These are phyloP conservation scores for Venturiaceae sp. DNA, from an alignment of 2,329 filamentous ascomycete species.

Conservation along the genomic window DNA sequence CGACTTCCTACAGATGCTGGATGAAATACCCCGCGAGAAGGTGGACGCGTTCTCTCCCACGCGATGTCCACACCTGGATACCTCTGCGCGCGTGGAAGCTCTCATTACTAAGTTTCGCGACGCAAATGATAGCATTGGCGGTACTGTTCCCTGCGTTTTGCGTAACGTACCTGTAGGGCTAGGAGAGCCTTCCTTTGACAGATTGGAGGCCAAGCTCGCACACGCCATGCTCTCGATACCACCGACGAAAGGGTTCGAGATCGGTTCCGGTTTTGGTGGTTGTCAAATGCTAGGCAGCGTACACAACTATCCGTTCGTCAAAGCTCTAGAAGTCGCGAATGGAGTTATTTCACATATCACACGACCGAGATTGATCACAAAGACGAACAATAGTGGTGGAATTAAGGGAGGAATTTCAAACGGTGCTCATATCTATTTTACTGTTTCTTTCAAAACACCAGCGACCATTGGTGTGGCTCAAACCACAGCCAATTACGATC, in stretches of 20 bases:
- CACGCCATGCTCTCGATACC: constrained; percentile 95
- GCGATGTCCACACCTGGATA: constrained; percentile 65
- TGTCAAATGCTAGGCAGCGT: constrained; percentile 77
- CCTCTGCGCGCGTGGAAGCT: constrained; percentile 57
- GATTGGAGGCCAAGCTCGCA: constrained; percentile 81
- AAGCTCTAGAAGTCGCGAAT: constrained; percentile 15
- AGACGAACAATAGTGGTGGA: constrained; percentile 90
- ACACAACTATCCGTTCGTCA: constrained; percentile 83
- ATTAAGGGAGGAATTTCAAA: constrained; percentile 95
- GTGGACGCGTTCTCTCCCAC: constrained; percentile 74
- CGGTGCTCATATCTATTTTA: constrained; percentile 89
- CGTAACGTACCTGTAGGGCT: constrained; percentile 75
- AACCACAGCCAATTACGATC: constrained; percentile 70
- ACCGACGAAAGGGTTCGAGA: constrained; percentile 90
- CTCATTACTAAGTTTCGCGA: constrained; percentile 71
- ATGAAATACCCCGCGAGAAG: constrained; percentile 60
- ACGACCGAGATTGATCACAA: constrained; percentile 62
- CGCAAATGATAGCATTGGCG: constrained; percentile 78
- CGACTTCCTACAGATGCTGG: constrained; percentile 63
- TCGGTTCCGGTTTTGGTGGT: constrained; percentile 86
- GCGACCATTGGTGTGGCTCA: constrained; percentile 90
- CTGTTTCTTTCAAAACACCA: constrained; percentile 87
- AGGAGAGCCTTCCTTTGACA: constrained; percentile 91
- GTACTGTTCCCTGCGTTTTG: constrained; percentile 90
- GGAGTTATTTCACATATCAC: constrained; percentile 19